Evolutionary conservation across 2,329 filamentous ascomycete genomes (phyloP), one percentile per base, ranked within the genome.

Genomic region (Stagonosporopsis vannaccii): DNA sequence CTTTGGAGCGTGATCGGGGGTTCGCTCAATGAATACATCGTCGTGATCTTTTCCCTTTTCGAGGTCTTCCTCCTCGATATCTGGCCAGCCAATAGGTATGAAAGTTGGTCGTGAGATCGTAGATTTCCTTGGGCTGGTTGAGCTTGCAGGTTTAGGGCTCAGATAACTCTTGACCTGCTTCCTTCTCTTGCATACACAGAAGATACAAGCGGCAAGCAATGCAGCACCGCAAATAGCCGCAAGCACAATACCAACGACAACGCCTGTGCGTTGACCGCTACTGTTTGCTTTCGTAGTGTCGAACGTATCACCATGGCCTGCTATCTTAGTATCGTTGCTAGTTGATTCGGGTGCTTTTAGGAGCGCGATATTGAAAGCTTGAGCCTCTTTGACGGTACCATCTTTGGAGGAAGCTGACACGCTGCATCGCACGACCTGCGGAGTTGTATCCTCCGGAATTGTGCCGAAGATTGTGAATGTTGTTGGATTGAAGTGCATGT

Each of bases 401-500:
- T 74, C 61, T 15, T 53, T 65, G 45, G 63, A 75, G 20, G 65
- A 76, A 17, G 79, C 81, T 9, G 73, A 80, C 32, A 85, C 56
- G 12, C 75, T 79, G 20, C 80, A 76, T 17, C 73, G 68, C 19
- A 81, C 71, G 8, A 74, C 73, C 32, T 75, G 68, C 2, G 80
- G 70, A 6, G 73, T 60, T 6, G 77, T 54, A 44, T 76, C 70
- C 1, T 69, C 61, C 0, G 83, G 82, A 9, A 84, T 76, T n/a
- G 75, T 77, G 13, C 84, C 84, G n/a, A 71, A 70, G 2, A 86
- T 74, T 2, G 75, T 77, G 39, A 79, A 73, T 23, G 75, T 79
- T 9, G 57, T 62, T 15, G 77, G 49, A 58, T 84, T 77, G 63
- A 83, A 85, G 1, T 72, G 67, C n/a, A 85, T 73, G 81, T 83